Conservation (phyloP, 2,329 filamentous ascomycete species). For the Fusarium falciforme region DNA sequence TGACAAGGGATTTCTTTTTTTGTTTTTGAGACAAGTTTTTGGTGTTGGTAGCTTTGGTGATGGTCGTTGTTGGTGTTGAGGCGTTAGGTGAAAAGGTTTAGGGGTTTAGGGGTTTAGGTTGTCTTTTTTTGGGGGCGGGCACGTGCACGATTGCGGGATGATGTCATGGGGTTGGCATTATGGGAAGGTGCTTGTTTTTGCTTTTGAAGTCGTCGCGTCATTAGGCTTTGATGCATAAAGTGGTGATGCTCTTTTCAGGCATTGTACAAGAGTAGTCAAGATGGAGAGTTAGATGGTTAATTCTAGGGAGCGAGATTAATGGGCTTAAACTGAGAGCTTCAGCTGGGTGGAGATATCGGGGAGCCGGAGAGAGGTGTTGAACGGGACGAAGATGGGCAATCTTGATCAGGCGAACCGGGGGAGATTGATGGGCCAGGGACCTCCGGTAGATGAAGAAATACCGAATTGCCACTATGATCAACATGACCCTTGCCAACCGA, state of each 20-base stretch:
- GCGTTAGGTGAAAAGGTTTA: not conserved
- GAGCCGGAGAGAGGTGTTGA: not conserved
- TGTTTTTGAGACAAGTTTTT: not conserved
- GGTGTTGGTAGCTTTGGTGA: not conserved
- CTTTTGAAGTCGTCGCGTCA: not conserved
- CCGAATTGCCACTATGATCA: not conserved
- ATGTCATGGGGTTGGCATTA: not conserved
- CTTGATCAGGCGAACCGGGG: not conserved
- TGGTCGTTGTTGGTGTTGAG: not conserved
- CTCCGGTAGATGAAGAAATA: not conserved
- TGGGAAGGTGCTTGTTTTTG: not conserved
- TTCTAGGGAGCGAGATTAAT: not conserved
- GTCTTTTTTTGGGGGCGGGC: not conserved
- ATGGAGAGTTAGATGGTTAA: not conserved
- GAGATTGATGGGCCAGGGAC: not conserved
- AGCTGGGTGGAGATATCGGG: not conserved
- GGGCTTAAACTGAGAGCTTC: not conserved
- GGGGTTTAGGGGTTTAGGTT: not conserved
- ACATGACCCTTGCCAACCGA: not conserved
- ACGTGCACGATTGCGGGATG: not conserved
- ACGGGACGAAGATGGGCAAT: not conserved
- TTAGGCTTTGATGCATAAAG: not conserved
- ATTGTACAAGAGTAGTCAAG: not conserved
- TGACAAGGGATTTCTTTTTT: not conserved
- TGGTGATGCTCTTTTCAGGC: not conserved